phyloP scores from a whole-genome alignment of 345 rosid genomes.

The Alliaria petiolata region DNA sequence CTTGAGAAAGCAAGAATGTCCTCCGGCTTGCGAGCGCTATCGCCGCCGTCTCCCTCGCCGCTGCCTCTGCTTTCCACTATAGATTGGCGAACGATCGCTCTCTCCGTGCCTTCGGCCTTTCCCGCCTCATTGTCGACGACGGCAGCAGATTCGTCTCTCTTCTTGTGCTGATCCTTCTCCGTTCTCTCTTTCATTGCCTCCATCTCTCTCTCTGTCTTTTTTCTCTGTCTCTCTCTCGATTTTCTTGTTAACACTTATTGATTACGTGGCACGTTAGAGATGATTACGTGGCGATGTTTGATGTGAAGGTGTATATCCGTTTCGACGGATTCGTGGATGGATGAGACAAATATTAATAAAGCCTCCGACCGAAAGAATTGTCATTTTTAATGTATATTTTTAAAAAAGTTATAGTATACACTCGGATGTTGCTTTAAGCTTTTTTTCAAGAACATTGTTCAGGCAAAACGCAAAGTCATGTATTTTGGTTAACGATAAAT shows the following conservation, averaged over 20 bases:
- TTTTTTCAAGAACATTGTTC: no score
- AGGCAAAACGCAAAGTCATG: no score
- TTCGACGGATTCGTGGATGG: no score
- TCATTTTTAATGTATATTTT: no score
- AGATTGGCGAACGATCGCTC: conserved; percentile 2
- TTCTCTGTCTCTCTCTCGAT: no score
- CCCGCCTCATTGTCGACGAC: background rate
- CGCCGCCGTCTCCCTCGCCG: background rate
- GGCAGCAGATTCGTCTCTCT: background rate
- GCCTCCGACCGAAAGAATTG: no score
- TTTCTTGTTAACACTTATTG: no score
- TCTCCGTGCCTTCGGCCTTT: conserved; percentile 11
- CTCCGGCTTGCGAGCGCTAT: conserved; percentile 14
- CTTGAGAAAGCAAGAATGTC: conserved; percentile 32
- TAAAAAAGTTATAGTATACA: no score
- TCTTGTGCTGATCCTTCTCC: conserved; percentile 9
- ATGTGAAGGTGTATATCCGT: no score
- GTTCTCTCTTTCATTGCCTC: conserved; percentile 33
- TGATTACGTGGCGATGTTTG: conserved; percentile 9
- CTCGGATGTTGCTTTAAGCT: no score
- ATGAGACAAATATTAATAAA: no score
- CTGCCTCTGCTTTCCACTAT: background rate
- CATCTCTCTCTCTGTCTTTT: conserved; percentile 4
- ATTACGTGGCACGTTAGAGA: background rate
- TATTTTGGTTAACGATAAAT: no score